Evolutionary conservation across 164 flowering plant species (phyloP), one percentile per base, ranked within the genome.

Genomic region (Santalum album): DNA sequence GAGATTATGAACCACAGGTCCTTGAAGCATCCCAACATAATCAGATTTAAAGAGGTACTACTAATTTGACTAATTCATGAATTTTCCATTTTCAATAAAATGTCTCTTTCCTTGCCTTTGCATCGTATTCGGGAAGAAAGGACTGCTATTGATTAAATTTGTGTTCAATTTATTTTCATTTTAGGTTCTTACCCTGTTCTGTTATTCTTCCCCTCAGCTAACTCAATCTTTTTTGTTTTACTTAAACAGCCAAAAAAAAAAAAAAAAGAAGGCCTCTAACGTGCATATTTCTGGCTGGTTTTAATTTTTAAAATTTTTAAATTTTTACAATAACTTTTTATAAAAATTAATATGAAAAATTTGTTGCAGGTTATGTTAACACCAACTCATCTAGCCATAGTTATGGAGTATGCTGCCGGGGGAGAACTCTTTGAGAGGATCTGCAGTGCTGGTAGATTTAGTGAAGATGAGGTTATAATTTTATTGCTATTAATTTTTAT

Each of bases 381-480:
- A 2, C 85, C 91, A 19, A 82, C 87, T 49, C 96, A 87, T 69
- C 77, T 87, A 24, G 96, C 79, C 23, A 87, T 87, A 34, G 84
- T 87, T 48, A 87, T 87, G 96, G 96, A 87, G 55, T 87, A 87
- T 72, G 92, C 92, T 49, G 72, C 87, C 3, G 92, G 92, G 11
- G 96, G 96, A 49, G 96, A 87, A 69, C 84, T 87, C 22, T 83
- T 81, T 61, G 87, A 69, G 56, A 69, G 92, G 67, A 87, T 87
- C 54, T 81, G 86, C 69, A 81, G 32, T 71, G 87, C 92, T 36
- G 90, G 92, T 18, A 74, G 87, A 79, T 87, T 82, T 67, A 78
- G 86, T 45, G 96, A 87, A 56, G 96, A 84, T 57, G 96, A 87
- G 90, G 96, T 83, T 71, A 48, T 23, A 21, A 14, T n/a, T n/a